These are phyloP conservation scores for Bromus sterilis DNA, from an alignment of 176 grass and related monocot species.

Conservation along the genomic window DNA sequence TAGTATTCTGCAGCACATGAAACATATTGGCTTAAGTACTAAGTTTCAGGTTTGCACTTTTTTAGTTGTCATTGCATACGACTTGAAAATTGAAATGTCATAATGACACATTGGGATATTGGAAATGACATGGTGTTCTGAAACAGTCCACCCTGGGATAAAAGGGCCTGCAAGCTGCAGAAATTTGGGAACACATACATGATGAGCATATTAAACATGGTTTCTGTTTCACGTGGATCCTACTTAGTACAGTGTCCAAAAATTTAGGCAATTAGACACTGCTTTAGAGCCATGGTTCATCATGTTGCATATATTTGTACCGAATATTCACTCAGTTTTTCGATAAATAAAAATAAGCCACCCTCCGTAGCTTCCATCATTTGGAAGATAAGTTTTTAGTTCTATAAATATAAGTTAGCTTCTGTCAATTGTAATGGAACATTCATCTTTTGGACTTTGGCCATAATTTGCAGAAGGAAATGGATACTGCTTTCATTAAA, in stretches of 20 bases:
- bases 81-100: constrained; percentile 10
- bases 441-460: constrained; percentile 2
- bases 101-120: neutral
- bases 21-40: neutral
- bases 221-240: neutral
- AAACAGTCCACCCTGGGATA: neutral
- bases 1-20: neutral
- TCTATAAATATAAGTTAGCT: neutral
- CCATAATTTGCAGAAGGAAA: constrained; percentile 67
- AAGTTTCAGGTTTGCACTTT: constrained; percentile 1
- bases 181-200: neutral
- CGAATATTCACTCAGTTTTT: neutral
- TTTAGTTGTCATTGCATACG: neutral
- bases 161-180: neutral
- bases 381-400: neutral
- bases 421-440: neutral
- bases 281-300: neutral
- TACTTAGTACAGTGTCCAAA: neutral
- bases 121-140: neutral
- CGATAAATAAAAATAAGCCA: neutral
- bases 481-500: constrained; percentile 54
- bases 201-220: neutral
- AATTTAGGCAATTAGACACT: neutral
- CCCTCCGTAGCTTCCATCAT: neutral
- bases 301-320: neutral